phyloP scores from a whole-genome alignment of 305 asterid genomes.

The Fraxinus sp. region DNA sequence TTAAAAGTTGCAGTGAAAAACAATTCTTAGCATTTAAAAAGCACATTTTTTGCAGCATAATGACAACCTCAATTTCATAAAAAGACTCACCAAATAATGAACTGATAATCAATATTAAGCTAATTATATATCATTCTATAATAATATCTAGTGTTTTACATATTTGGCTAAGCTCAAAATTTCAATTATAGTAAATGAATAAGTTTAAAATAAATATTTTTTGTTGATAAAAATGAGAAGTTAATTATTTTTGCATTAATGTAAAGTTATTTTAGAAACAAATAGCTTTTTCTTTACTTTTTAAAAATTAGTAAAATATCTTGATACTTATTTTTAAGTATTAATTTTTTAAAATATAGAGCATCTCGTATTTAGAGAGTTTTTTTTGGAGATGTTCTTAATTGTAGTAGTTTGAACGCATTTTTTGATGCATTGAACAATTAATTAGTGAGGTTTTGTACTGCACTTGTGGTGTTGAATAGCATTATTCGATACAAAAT shows the following conservation, averaged over 20 bases:
- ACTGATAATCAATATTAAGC: not conserved
- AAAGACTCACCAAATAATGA: not conserved
- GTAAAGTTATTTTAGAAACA: not conserved
- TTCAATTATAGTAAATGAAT: too few relatives aligned
- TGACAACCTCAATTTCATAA: not conserved
- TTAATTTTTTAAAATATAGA: too few relatives aligned
- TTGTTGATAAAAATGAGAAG: not conserved
- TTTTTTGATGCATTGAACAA: too few relatives aligned
- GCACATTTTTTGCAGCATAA: not conserved
- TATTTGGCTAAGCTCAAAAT: not conserved
- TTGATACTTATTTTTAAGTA: too few relatives aligned
- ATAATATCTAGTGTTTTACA: not conserved
- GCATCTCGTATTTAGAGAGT: too few relatives aligned
- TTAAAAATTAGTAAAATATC: too few relatives aligned
- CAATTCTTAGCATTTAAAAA: not conserved
- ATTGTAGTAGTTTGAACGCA: too few relatives aligned
- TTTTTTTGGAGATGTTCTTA: too few relatives aligned
- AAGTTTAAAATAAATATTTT: not conserved
- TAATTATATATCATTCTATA: not conserved
- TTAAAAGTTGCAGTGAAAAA: not conserved
- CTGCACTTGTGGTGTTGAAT: constrained; percentile 29
- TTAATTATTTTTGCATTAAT: too few relatives aligned
- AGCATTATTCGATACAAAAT: not conserved
- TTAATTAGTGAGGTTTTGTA: constrained; percentile 30
- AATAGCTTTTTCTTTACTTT: too few relatives aligned